phyloP scores from a whole-genome alignment of 306 rosid genomes.

The Citrullus amarus region DNA sequence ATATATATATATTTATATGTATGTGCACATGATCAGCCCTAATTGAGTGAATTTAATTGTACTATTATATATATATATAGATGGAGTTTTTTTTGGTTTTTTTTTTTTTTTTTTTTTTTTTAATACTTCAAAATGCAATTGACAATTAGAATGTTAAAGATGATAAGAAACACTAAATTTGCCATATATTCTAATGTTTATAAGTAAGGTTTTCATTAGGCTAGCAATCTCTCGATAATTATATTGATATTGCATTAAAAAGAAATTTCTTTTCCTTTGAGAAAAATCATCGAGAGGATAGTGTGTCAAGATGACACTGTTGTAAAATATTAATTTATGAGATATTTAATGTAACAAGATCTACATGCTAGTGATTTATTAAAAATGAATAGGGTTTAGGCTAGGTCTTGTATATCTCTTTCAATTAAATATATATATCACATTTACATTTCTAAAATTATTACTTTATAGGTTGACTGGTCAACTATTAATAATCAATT shows the following conservation, averaged over 20 bases:
- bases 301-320: background rate
- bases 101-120: too few relatives aligned
- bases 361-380: background rate
- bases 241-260: background rate
- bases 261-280: background rate
- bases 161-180: background rate
- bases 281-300: background rate
- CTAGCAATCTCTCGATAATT: background rate
- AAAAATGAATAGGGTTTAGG: background rate
- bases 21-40: background rate
- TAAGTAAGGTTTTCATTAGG: background rate
- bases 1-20: background rate
- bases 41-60: background rate
- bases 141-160: background rate
- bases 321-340: background rate
- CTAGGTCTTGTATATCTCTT: background rate
- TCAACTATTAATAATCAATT: background rate
- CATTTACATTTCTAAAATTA: background rate
- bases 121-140: background rate
- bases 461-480: slow-evolving; percentile 2
- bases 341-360: slow-evolving; percentile 5
- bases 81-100: too few relatives aligned
- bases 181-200: background rate
- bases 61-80: background rate
- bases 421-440: background rate